These are phyloP conservation scores for Thielaviopsis populi DNA, from an alignment of 2,329 filamentous ascomycete species.

Conservation along the genomic window DNA sequence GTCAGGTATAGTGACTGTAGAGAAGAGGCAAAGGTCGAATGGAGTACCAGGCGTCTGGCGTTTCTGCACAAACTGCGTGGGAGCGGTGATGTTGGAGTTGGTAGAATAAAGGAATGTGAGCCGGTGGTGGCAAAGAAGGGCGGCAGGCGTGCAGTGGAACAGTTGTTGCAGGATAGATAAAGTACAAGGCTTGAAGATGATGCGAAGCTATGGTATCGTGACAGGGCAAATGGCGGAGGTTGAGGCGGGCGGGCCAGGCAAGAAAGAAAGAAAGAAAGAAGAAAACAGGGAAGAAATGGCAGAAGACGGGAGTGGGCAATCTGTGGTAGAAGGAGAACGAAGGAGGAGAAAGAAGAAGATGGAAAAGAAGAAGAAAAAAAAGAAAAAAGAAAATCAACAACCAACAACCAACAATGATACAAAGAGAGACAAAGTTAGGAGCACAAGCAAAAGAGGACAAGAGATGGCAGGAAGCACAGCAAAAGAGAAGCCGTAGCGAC, in stretches of 20 bases:
- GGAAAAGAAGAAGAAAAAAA: neutral
- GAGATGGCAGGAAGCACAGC: neutral
- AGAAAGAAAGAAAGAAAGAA: neutral
- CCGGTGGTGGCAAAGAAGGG: neutral
- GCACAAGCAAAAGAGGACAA: neutral
- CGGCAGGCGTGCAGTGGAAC: neutral
- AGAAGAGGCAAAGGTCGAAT: neutral
- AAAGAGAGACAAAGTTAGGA: neutral
- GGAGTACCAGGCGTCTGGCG: constrained; percentile 1
- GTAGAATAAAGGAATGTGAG: neutral
- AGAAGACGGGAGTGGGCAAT: too few relatives aligned
- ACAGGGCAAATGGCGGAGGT: neutral
- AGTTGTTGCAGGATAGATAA: neutral
- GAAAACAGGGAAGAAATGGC: neutral
- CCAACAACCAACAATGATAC: neutral
- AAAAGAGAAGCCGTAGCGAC: neutral
- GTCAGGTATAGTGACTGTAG: neutral
- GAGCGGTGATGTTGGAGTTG: neutral
- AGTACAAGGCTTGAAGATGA: neutral
- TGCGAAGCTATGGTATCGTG: neutral
- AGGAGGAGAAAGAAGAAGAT: neutral
- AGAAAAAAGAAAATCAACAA: neutral
- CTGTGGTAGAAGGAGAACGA: neutral
- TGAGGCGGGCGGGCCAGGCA: neutral
- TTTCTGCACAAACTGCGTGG: constrained; percentile 8